These are phyloP conservation scores for Globisporangium yorkense DNA, from an alignment of 352 stramenopile species.

Conservation along the genomic window DNA sequence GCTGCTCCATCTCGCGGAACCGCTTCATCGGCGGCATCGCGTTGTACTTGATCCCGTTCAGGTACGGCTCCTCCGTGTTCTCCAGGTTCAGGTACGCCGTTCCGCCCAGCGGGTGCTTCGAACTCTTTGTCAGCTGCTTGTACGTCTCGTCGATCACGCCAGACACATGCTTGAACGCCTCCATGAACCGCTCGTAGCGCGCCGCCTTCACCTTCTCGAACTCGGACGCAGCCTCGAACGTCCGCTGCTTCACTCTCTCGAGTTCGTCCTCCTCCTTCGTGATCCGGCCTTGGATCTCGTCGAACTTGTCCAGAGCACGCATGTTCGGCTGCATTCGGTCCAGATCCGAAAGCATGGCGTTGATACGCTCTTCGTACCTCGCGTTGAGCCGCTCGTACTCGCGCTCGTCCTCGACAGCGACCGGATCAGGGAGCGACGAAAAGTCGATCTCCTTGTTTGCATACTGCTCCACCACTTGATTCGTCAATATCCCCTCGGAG, in stretches of 20 bases:
- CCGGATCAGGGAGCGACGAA: slow-evolving; percentile 67
- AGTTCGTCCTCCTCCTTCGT: slow-evolving; percentile 75
- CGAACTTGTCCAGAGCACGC: slow-evolving; percentile 88
- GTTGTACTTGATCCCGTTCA: slow-evolving; percentile 99
- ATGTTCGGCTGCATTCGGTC: slow-evolving; percentile 98
- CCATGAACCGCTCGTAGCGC: slow-evolving; percentile 85
- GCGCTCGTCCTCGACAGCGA: slow-evolving; percentile 70
- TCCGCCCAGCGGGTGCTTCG: slow-evolving; percentile 92
- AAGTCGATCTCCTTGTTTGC: slow-evolving; percentile 85
- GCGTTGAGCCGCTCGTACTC: slow-evolving; percentile 84
- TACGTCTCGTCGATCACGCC: slow-evolving; percentile 94
- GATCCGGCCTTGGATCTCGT: slow-evolving; percentile 79
- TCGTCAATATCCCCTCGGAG: slow-evolving; percentile 8
- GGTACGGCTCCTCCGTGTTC: slow-evolving; percentile 93
- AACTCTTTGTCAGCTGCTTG: slow-evolving; percentile 97
- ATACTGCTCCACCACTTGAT: slow-evolving; percentile 37
- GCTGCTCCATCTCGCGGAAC: slow-evolving; percentile 97
- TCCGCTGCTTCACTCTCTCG: slow-evolving; percentile 61
- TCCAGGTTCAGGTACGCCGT: slow-evolving; percentile 84
- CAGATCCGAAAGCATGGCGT: slow-evolving; percentile 68
- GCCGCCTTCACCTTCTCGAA: slow-evolving; percentile 75
- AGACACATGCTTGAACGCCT: slow-evolving; percentile 94
- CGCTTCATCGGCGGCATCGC: slow-evolving; percentile 99
- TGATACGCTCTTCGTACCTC: slow-evolving; percentile 64
- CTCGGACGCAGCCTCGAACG: slow-evolving; percentile 47